phyloP scores from a whole-genome alignment of 495 filamentous ascomycete species.

The Chaetomium cochliodes region DNA sequence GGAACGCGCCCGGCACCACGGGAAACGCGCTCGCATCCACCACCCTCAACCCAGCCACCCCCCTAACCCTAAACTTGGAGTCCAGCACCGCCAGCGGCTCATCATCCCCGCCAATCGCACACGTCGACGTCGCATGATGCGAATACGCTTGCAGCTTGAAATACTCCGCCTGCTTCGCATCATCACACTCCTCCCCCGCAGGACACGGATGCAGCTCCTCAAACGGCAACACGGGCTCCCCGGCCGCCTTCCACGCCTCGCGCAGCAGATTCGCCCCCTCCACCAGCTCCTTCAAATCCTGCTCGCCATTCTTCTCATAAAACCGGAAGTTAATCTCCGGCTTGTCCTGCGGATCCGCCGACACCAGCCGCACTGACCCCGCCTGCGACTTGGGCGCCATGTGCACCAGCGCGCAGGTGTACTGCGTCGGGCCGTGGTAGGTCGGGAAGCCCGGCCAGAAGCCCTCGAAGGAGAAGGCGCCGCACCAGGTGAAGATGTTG shows the following conservation, averaged over 20 bases:
- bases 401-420: slow-evolving; percentile 49
- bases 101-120: slow-evolving; percentile 49
- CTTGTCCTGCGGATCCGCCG: slow-evolving; percentile 52
- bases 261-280: slow-evolving; percentile 53
- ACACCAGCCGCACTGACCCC: slow-evolving; percentile 50
- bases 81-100: slow-evolving; percentile 54
- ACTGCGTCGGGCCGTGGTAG: slow-evolving; percentile 43
- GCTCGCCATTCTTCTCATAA: slow-evolving; percentile 45
- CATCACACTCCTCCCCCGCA: slow-evolving; percentile 37
- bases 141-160: slow-evolving; percentile 52
- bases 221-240: slow-evolving; percentile 39
- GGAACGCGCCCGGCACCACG: slow-evolving; percentile 57
- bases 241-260: slow-evolving; percentile 38
- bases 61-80: slow-evolving; percentile 51
- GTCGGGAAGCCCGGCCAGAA: slow-evolving; percentile 51
- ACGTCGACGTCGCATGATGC: slow-evolving; percentile 52
- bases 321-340: slow-evolving; percentile 59
- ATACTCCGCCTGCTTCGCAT: slow-evolving; percentile 41
- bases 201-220: slow-evolving; percentile 45
- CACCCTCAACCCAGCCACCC: slow-evolving; percentile 49
- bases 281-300: slow-evolving; percentile 50
- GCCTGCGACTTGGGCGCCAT: slow-evolving; percentile 51
- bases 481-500: slow-evolving; percentile 50
- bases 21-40: slow-evolving; percentile 58
- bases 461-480: slow-evolving; percentile 47